These are phyloP conservation scores for Earliella scabrosa DNA, from an alignment of 1,284 basidiomycete species.

Conservation along the genomic window DNA sequence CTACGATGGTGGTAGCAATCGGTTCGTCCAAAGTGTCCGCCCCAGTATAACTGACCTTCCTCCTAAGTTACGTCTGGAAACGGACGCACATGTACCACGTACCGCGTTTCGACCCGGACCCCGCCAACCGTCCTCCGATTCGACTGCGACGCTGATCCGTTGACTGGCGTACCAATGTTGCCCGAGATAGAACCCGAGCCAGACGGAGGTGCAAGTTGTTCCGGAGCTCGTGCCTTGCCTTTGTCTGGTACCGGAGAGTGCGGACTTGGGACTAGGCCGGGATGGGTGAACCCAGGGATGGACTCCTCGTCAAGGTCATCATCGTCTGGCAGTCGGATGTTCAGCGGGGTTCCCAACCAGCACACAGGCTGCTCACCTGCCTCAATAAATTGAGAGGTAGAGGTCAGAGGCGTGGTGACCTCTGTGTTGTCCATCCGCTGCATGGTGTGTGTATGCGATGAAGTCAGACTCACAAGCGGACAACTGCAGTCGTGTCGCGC, in stretches of 20 bases:
- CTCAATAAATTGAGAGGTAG: slow-evolving; percentile 76
- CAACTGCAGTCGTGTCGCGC: neutral
- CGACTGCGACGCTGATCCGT: slow-evolving; percentile 40
- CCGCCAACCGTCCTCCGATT: slow-evolving; percentile 76
- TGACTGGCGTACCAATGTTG: slow-evolving; percentile 65
- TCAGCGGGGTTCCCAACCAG: neutral
- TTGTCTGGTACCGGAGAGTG: slow-evolving; percentile 49
- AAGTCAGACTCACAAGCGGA: neutral
- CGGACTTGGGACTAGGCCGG: slow-evolving; percentile 47
- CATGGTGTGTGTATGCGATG: slow-evolving; percentile 19
- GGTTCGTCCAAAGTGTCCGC: slow-evolving; percentile 92
- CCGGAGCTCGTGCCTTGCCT: slow-evolving; percentile 69
- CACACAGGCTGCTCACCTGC: slow-evolving; percentile 49
- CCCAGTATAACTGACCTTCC: slow-evolving; percentile 66
- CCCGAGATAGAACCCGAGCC: slow-evolving; percentile 57
- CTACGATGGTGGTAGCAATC: slow-evolving; percentile 84
- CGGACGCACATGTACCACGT: slow-evolving; percentile 27
- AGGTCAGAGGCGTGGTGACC: slow-evolving; percentile 54
- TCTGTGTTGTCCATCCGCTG: slow-evolving; percentile 31
- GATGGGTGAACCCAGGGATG: slow-evolving; percentile 78
- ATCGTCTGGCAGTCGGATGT: slow-evolving; percentile 54
- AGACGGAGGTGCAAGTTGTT: slow-evolving; percentile 56
- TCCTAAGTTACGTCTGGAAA: neutral
- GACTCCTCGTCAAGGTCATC: slow-evolving; percentile 80
- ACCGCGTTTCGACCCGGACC: slow-evolving; percentile 88